Evolutionary conservation across 768 basidiomycete genomes (phyloP).

Genomic region (Russula sp.): DNA sequence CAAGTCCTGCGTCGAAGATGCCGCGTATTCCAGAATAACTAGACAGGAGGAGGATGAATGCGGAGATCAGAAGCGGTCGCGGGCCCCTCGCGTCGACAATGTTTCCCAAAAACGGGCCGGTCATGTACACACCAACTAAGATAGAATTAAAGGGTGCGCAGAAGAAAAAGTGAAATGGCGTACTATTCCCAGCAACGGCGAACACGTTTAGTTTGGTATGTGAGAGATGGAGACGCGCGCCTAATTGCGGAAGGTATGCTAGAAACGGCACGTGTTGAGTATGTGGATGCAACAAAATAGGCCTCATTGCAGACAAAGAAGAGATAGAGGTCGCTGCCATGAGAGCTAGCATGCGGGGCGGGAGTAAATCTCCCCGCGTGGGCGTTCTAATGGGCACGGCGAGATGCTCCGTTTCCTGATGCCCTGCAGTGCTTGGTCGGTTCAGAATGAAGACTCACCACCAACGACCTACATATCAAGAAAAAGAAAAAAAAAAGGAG

Average conservation of each 20-base stretch:
- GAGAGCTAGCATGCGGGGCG: background rate
- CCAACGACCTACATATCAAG: constrained; percentile 39
- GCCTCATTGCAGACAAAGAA: background rate
- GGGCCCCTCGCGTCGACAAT: constrained; percentile 76
- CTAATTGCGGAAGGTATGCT: constrained; percentile 89
- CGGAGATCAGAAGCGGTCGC: constrained; percentile 57
- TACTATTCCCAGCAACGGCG: constrained; percentile 75
- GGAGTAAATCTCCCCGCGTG: background rate
- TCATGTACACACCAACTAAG: constrained; percentile 71
- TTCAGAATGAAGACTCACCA: constrained; percentile 33
- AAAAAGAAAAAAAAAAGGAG: background rate
- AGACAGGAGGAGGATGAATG: constrained; percentile 55
- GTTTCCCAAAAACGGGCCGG: constrained; percentile 75
- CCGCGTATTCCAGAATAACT: constrained; percentile 76
- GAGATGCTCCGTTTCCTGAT: background rate
- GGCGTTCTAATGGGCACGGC: background rate
- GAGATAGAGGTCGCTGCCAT: background rate
- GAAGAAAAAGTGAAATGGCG: constrained; percentile 29
- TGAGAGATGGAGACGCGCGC: constrained; percentile 65
- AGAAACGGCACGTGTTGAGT: constrained; percentile 13
- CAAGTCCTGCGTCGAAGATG: constrained; percentile 56
- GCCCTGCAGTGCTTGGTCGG: background rate
- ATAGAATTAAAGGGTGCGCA: constrained; percentile 9
- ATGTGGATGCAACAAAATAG: background rate
- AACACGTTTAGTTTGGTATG: constrained; percentile 83